phyloP scores from a whole-genome alignment of 345 rosid species.

The Clausena lansium region DNA sequence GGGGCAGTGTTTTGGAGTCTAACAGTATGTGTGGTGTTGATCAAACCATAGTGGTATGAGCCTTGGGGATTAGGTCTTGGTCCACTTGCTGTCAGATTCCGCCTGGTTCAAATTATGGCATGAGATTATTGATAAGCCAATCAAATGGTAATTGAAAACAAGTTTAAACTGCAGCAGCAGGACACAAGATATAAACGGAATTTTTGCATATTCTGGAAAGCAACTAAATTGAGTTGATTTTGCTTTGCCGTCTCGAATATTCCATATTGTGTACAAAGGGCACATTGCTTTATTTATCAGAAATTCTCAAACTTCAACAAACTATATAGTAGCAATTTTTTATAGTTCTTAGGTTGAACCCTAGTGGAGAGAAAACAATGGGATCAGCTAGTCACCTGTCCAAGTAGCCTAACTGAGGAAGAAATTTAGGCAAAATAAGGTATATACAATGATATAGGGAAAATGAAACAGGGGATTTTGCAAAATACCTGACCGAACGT shows the following conservation, averaged over 20 bases:
- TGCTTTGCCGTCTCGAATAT: neutral
- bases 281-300: neutral
- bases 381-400: neutral
- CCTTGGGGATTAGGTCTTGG: slow-evolving; percentile 92
- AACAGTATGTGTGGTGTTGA: slow-evolving; percentile 59
- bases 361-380: neutral
- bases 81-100: slow-evolving; percentile 77
- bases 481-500: slow-evolving; percentile 53
- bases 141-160: neutral
- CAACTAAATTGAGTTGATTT: neutral
- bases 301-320: neutral
- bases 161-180: neutral
- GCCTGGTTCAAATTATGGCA: slow-evolving; percentile 32
- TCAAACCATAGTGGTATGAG: slow-evolving; percentile 86
- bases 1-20: slow-evolving; percentile 69
- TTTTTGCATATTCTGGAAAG: neutral
- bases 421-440: neutral
- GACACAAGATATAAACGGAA: neutral
- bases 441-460: neutral
- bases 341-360: neutral
- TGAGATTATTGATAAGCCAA: neutral
- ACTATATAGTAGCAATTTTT: neutral
- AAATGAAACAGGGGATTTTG: neutral
- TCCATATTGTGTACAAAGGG: neutral
- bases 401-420: neutral